Conservation (phyloP, 2,329 filamentous ascomycete species). For the Sordariomycetes sp. region DNA sequence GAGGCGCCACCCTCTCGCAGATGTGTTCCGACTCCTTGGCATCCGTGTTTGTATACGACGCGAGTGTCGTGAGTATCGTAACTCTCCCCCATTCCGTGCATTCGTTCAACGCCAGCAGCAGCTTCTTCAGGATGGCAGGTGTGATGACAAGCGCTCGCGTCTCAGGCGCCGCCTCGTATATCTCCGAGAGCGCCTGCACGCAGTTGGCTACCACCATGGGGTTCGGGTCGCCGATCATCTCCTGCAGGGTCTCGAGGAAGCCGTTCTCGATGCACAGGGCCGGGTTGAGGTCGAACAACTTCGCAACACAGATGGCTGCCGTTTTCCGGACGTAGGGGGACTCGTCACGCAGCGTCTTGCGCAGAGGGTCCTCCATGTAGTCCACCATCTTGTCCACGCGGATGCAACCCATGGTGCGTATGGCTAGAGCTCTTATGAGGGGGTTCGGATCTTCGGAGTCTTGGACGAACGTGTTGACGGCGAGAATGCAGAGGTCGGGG, state of each 20-base stretch:
- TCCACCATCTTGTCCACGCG: conserved; percentile 99
- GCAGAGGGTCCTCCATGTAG: conserved; percentile 96
- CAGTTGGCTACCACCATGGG: conserved; percentile 99
- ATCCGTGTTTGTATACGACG: conserved; percentile 77
- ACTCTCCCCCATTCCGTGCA: conserved; percentile 98
- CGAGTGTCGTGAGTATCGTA: conserved; percentile 79
- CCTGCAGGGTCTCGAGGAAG: conserved; percentile 85
- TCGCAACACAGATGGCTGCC: conserved; percentile 92
- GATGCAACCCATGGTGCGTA: conserved; percentile 97
- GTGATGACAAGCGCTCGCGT: conserved; percentile 78
- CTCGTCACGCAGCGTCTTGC: conserved; percentile 93
- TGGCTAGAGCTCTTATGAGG: conserved; percentile 83
- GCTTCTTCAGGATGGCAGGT: conserved; percentile 76
- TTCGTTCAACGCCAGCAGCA: conserved; percentile 91
- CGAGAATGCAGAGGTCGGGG: conserved; percentile 94
- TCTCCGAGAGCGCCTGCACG: conserved; percentile 86
- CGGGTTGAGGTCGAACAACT: conserved; percentile 91
- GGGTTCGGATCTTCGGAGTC: conserved; percentile 98
- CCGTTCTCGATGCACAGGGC: conserved; percentile 91
- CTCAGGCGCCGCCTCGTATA: conserved; percentile 79
- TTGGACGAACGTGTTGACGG: conserved; percentile 98
- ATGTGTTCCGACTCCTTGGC: conserved; percentile 96
- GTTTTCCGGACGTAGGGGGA: conserved; percentile 98
- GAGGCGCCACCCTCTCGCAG: conserved; percentile 87
- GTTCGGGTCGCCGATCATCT: conserved; percentile 93